Evolutionary conservation across 2,329 filamentous ascomycete genomes (phyloP), one percentile per base, ranked within the genome.

Genomic region (Fusarium sp.): DNA sequence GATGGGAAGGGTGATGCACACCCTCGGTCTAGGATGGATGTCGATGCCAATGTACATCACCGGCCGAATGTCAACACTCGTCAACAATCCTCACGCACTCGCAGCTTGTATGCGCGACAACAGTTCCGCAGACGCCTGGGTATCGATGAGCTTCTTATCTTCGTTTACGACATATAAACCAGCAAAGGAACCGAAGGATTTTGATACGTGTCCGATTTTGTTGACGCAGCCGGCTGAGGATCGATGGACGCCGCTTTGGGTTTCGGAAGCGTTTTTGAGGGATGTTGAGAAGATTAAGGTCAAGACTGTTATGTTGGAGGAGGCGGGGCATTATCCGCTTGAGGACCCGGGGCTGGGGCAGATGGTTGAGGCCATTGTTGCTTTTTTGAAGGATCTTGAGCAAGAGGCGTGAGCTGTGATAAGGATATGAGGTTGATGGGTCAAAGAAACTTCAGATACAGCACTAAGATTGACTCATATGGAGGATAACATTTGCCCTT

Each of bases 171-270:
- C 57, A 1, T 69, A 57, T 15, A 63, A 63, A 2, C 66, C 65
- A 0, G n/a, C n/a, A 0, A 69, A 63, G 24, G 64, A 69, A 6
- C 57, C 66, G 2, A 44, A 30, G 0, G 66, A 69, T 1, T 69
- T 69, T 11, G 65, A 69, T n/a, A 39, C 32, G 3, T 69, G 66
- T 26, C 66, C 64, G 4, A 47, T 69, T 15, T 18, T 69, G 17
- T n/a, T 63, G 44, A 69, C 64, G 2, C 57, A 69, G 28, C 66
- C 66, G 0, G 57, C 42, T 0, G 28, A 57, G 7, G 66, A 69
- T 12, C 4, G 39, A 0, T 69, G 66, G 65, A 64, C 50, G 22
- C 50, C 57, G 3, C 6, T 63, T 14, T 69, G 44, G 57, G 50
- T 64, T 0, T 55, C 65, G 17, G 42, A 69, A 12, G 44, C 34